A percentile compares a stretch with the other conserved stretches of the same genome.
Conservation (phyloP, 768 basidiomycete genomes). For the Rubroboletus pulcherrimus region DNA sequence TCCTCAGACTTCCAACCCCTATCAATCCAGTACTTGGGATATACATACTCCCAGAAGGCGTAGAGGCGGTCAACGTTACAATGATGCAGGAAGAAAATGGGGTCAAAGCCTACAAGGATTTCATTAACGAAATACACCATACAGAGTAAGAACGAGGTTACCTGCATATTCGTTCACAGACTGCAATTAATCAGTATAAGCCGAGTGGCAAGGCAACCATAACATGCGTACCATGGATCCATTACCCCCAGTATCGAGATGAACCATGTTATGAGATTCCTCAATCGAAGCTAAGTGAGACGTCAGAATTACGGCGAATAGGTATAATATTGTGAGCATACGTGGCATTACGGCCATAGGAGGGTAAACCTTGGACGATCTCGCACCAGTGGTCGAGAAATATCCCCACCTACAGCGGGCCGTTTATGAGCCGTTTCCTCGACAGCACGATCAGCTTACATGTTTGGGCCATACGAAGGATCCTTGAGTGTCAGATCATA, state of each 20-base stretch:
- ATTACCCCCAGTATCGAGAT: conserved; percentile 15
- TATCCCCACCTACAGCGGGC: conserved; percentile 13
- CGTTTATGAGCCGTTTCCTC: background rate
- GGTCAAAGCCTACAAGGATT: conserved; percentile 9
- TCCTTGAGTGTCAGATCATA: conserved; percentile 11
- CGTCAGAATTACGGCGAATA: background rate
- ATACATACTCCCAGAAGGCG: conserved; percentile 22
- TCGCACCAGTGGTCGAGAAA: conserved; percentile 8
- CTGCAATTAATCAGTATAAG: background rate
- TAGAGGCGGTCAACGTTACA: conserved; percentile 18
- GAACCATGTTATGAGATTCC: conserved; percentile 19
- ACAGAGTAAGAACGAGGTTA: background rate
- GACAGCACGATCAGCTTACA: conserved; percentile 1
- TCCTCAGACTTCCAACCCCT: conserved; percentile 9
- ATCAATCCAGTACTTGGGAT: conserved; percentile 15
- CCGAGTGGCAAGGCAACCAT: background rate
- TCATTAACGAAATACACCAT: background rate
- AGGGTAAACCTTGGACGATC: background rate
- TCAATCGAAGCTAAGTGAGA: conserved; percentile 12
- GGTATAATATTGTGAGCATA: background rate
- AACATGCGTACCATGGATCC: conserved; percentile 14
- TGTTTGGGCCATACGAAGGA: conserved; percentile 13
- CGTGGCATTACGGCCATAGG: conserved; percentile 4
- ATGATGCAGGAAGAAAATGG: conserved; percentile 20
- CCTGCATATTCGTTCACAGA: conserved; percentile 19